These are phyloP conservation scores for Puccinia horiana DNA, from an alignment of 1,284 basidiomycete genomes.

Conservation along the genomic window DNA sequence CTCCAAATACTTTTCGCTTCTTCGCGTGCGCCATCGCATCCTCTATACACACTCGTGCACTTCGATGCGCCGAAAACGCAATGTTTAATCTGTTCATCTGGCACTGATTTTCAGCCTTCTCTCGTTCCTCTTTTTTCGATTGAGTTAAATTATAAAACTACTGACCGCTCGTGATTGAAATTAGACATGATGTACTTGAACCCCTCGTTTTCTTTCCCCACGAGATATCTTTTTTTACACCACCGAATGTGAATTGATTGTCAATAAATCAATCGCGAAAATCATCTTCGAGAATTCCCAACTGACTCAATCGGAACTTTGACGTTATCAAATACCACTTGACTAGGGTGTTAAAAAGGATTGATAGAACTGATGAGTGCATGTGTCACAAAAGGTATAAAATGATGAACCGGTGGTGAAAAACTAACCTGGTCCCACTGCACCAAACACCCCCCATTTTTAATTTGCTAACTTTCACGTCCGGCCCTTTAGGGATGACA, in stretches of 20 bases:
- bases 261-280: background rate
- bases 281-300: too few species aligned
- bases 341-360: constrained; percentile 8
- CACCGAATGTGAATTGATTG: background rate
- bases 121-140: background rate
- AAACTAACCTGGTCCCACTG: constrained; percentile 37
- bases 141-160: background rate
- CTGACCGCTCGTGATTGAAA: constrained; percentile 46
- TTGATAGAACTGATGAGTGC: background rate
- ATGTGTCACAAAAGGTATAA: background rate
- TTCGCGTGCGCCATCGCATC: constrained; percentile 47
- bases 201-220: constrained; percentile 47
- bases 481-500: constrained; percentile 25
- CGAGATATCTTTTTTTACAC: constrained; percentile 27
- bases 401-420: background rate
- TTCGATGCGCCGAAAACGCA: constrained; percentile 42
- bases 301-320: constrained; percentile 47
- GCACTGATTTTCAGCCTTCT: background rate
- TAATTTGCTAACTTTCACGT: constrained; percentile 26
- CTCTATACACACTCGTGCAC: constrained; percentile 49
- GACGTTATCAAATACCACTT: constrained; percentile 39
- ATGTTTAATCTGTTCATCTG: constrained; percentile 24
- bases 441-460: constrained; percentile 44
- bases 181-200: constrained; percentile 49
- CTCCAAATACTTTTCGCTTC: constrained; percentile 33